Base-by-base conservation (phyloP, 2,329 filamentous ascomycete genomes). In the Pezizomycotina sp. region DNA sequence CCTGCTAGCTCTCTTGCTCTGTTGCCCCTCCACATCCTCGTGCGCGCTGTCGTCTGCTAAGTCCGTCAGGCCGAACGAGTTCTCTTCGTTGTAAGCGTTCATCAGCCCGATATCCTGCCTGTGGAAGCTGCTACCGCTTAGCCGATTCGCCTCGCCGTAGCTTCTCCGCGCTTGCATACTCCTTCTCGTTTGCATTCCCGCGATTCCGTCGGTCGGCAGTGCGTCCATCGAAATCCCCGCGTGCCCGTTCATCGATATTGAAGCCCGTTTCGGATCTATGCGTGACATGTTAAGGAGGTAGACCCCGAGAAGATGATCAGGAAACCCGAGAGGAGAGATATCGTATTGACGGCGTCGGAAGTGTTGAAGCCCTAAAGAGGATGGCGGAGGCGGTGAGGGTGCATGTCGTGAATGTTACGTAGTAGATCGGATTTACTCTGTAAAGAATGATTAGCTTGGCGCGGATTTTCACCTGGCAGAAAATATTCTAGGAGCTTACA, bases 151-250 rank as follows among this genome's bases (percentile, higher is more conserved):
- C 28, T 69, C 66, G 9, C 74, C 69, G 48, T 60, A 57, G 50
- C 77, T 89, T 47, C 89, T 68, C 48, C 86, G 68, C 5, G 77
- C 68, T 55, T 95, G 89, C 82, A 98, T 93, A 54, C 81, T 92
- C 47, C 83, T 71, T 42, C 91, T 74, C 12, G 89, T 95, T 53
- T 89, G 80, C 48, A 92, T 70, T 47, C 79, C 80, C 18, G 83
- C 82, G 37, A 98, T 71, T 56, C 79, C 81, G 55, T 98, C 89
- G 9, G 84, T 93, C 8, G 86, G 89, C 4, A 84, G 78, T 31
- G 77, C 78, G 54, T 92, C 81, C 32, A 74, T 68, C 41, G 69
- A 67, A 48, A 66, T 55, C 28, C 61, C 73, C 35, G 69, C 68
- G 23, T 45, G 38, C 10, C 44, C 47, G 34, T 47, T 48, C 24